phyloP scores from a whole-genome alignment of 1,284 basidiomycete genomes.

The Moniliella sp. region DNA sequence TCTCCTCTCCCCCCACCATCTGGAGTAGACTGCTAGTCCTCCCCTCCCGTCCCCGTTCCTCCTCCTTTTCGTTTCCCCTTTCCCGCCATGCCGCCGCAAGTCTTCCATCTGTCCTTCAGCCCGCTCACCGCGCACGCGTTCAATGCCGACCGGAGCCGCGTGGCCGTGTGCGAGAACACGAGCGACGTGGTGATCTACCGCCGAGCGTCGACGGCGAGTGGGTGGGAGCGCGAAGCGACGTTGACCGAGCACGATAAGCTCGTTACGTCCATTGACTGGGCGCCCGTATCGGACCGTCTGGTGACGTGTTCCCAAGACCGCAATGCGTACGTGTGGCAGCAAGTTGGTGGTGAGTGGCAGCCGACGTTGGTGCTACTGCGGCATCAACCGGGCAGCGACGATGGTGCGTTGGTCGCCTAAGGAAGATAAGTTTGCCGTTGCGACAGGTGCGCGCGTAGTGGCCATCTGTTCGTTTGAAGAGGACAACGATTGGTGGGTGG shows the following conservation, averaged over 20 bases:
- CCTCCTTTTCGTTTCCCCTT: too few species aligned
- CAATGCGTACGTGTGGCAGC: conserved; percentile 96
- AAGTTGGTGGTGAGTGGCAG: conserved; percentile 56
- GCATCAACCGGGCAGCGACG: conserved; percentile 87
- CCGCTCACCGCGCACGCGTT: conserved; percentile 80
- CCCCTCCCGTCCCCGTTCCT: too few species aligned
- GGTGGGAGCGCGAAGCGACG: conserved; percentile 60
- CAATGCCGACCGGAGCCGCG: conserved; percentile 66
- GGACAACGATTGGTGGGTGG: conserved; percentile 91
- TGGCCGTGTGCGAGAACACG: conserved; percentile 74
- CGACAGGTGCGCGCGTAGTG: conserved; percentile 60
- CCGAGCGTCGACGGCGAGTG: conserved; percentile 4
- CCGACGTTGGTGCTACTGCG: conserved; percentile 83
- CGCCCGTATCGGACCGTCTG: conserved; percentile 79
- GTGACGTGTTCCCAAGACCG: conserved; percentile 94
- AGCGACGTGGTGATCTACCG: conserved; percentile 65
- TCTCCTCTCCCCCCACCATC: too few species aligned
- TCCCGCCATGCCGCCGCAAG: conserved; percentile 13
- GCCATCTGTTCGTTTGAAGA: conserved; percentile 31
- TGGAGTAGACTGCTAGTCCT: too few species aligned
- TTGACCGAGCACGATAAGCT: conserved; percentile 91
- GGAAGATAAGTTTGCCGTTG: conserved; percentile 97
- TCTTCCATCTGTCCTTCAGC: conserved; percentile 48
- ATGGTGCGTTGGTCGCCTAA: conserved; percentile 85
- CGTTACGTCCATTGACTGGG: conserved; percentile 97